Conservation (phyloP, 345 rosid genomes). For the Salix caprea region DNA sequence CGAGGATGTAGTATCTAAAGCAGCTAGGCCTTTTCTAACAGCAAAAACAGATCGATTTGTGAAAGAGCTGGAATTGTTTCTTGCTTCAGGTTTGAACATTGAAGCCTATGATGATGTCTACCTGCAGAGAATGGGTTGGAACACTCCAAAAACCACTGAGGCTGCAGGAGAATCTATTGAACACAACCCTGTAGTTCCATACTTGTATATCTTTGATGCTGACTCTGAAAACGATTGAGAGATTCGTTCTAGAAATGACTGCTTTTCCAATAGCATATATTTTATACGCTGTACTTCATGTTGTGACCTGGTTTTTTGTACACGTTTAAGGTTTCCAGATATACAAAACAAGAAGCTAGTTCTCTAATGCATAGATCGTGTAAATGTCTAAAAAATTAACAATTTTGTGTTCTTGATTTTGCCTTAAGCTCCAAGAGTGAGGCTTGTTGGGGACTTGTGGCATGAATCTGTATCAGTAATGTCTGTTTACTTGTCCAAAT, state of each 20-base stretch:
- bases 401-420: too few species aligned
- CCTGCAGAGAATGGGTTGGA: slow-evolving; percentile 40
- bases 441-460: not conserved
- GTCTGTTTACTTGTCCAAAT: not conserved
- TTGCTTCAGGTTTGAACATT: slow-evolving; percentile 61
- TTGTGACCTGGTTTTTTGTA: not conserved
- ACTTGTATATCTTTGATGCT: slow-evolving; percentile 49
- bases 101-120: slow-evolving; percentile 74
- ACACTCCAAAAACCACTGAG: slow-evolving; percentile 18
- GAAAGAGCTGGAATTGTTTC: slow-evolving; percentile 62
- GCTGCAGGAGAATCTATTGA: slow-evolving; percentile 17
- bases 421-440: too few species aligned
- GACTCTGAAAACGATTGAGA: slow-evolving; percentile 41
- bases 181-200: slow-evolving; percentile 29
- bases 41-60: slow-evolving; percentile 61
- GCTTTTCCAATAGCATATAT: too few species aligned
- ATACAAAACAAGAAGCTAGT: not conserved
- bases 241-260: not conserved
- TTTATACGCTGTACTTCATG: not conserved
- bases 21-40: slow-evolving; percentile 61
- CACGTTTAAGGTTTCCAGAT: not conserved
- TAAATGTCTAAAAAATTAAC: too few species aligned
- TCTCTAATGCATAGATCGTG: not conserved
- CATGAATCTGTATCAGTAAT: not conserved
- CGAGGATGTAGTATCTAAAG: slow-evolving; percentile 43